Evolutionary conservation across 139 green algal species (phyloP).

Genomic region (Chara braunii): DNA sequence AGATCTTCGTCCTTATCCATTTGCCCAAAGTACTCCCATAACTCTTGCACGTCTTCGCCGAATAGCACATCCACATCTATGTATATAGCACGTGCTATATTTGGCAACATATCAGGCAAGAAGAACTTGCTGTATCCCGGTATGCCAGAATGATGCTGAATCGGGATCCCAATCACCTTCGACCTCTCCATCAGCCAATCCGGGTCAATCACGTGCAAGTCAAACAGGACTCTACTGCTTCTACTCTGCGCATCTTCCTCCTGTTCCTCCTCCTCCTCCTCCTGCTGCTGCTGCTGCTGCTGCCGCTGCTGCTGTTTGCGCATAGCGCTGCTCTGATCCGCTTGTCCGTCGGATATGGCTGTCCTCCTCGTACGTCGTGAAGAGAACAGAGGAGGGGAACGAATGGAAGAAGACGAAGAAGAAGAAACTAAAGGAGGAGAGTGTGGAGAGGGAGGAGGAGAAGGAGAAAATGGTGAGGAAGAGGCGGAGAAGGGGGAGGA

Average conservation of each 20-base stretch:
- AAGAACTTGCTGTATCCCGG: slow-evolving; percentile 27
- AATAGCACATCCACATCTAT: slow-evolving; percentile 33
- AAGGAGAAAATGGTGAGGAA: too few relatives aligned
- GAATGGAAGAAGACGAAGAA: too few relatives aligned
- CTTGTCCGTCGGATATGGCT: too few relatives aligned
- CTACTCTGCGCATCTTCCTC: not conserved
- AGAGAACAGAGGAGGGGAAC: not conserved
- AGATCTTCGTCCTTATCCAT: slow-evolving; percentile 34
- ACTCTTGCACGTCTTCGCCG: slow-evolving; percentile 13
- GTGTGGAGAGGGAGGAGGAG: too few relatives aligned
- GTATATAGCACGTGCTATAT: slow-evolving; percentile 29
- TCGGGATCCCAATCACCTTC: slow-evolving; percentile 20
- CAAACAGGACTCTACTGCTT: not conserved
- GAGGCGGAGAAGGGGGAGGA: not conserved
- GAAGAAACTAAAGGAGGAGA: not conserved
- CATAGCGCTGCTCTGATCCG: too few relatives aligned
- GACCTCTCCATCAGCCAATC: slow-evolving; percentile 9
- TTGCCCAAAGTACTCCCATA: slow-evolving; percentile 27
- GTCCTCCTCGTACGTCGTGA: not conserved
- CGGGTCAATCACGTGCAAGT: slow-evolving; percentile 6
- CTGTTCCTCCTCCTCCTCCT: not conserved
- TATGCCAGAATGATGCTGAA: slow-evolving; percentile 29
- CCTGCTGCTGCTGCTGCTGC: too few relatives aligned
- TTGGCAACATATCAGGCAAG: slow-evolving; percentile 29
- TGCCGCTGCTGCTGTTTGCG: too few relatives aligned